These are phyloP conservation scores for Boletus huronensis DNA, from an alignment of 768 basidiomycete genomes.

Conservation along the genomic window DNA sequence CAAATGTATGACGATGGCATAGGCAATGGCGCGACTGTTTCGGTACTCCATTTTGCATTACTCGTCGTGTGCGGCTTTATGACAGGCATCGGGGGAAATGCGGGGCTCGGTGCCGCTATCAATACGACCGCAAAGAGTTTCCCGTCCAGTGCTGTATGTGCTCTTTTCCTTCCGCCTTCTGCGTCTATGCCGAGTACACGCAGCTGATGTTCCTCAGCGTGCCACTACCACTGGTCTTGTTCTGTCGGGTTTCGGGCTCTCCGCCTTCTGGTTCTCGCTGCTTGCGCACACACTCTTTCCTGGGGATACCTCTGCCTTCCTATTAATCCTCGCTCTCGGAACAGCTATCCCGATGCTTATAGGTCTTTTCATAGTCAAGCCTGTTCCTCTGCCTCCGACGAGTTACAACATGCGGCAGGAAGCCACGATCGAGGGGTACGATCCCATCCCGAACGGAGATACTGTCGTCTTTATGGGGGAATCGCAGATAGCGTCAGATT, in stretches of 20 bases:
- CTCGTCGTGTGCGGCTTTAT: constrained; percentile 64
- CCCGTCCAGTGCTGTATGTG: constrained; percentile 60
- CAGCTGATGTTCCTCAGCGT: constrained; percentile 41
- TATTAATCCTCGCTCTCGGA: constrained; percentile 72
- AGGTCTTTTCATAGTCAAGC: constrained; percentile 71
- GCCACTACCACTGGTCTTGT: constrained; percentile 76
- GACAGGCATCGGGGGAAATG: constrained; percentile 76
- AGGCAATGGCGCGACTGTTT: constrained; percentile 35
- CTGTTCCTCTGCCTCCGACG: constrained; percentile 54
- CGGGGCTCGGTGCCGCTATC: constrained; percentile 63
- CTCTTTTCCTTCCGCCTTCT: background rate
- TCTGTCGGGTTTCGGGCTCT: constrained; percentile 84
- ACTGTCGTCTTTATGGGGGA: constrained; percentile 24
- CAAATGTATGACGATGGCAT: constrained; percentile 59
- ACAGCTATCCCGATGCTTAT: constrained; percentile 76
- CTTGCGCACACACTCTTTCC: constrained; percentile 70
- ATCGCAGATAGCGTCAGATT: constrained; percentile 11
- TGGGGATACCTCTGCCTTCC: constrained; percentile 73
- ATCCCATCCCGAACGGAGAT: constrained; percentile 17
- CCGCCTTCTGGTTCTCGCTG: constrained; percentile 85
- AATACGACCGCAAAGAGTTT: constrained; percentile 86
- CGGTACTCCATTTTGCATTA: constrained; percentile 41
- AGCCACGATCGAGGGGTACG: constrained; percentile 14
- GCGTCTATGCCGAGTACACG: background rate
- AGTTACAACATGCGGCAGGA: constrained; percentile 8